Percentiles rank a stretch among this genome's conserved stretches.
phyloP scores from a whole-genome alignment of 148 eudicot species.

The Spergularia marina region DNA sequence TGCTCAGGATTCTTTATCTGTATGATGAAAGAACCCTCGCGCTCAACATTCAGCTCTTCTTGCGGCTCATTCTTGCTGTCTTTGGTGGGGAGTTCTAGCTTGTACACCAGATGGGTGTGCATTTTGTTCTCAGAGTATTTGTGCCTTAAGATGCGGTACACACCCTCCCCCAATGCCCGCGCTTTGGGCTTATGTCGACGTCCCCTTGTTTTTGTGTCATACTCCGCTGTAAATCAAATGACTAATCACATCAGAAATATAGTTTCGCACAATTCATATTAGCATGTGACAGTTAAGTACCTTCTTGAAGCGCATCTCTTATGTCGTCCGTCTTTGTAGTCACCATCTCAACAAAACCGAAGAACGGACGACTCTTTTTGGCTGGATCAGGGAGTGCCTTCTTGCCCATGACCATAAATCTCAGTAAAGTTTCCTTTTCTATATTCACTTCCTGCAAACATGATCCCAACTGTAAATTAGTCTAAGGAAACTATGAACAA shows the following conservation, averaged over 20 bases:
- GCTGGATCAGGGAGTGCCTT: slow-evolving; percentile 63
- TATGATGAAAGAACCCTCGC: slow-evolving; percentile 62
- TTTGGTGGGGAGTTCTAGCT: slow-evolving; percentile 62
- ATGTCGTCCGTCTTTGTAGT: slow-evolving; percentile 49
- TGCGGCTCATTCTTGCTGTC: slow-evolving; percentile 42
- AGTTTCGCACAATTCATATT: too few relatives aligned
- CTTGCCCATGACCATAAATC: slow-evolving; percentile 56
- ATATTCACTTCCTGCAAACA: slow-evolving; percentile 46
- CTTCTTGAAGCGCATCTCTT: slow-evolving; percentile 52
- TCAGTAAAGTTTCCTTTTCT: slow-evolving; percentile 45
- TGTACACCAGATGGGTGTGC: slow-evolving; percentile 75
- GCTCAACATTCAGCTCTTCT: slow-evolving; percentile 43
- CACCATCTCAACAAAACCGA: slow-evolving; percentile 80
- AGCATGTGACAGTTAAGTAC: slow-evolving; percentile 15
- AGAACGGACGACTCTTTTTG: slow-evolving; percentile 46
- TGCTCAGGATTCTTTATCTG: slow-evolving; percentile 72
- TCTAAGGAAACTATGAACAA: too few relatives aligned
- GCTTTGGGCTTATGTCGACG: slow-evolving; percentile 48
- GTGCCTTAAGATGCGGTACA: slow-evolving; percentile 66
- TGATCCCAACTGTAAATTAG: neutral
- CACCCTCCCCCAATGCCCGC: slow-evolving; percentile 71
- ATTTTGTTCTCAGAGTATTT: slow-evolving; percentile 26
- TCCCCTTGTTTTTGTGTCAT: slow-evolving; percentile 69
- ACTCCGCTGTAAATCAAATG: slow-evolving; percentile 38
- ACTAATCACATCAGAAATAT: neutral